A percentile compares a stretch with the other conserved stretches of the same genome.
Evolutionary conservation across 129 eudicot species (phyloP).

Genomic region (Pittosporum tobira): DNA sequence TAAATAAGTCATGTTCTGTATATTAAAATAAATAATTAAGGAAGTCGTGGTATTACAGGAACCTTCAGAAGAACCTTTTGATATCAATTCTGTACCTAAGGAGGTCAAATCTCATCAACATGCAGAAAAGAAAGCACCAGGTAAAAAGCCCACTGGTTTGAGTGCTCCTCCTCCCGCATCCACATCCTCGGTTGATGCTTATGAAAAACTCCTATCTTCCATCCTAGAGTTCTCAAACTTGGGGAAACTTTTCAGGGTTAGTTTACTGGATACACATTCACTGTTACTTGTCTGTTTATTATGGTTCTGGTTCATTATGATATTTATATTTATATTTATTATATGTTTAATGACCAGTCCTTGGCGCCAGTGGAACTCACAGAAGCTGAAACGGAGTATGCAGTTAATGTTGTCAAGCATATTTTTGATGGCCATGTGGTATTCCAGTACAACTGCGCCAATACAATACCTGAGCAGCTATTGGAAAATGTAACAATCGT

Average conservation of each 20-base stretch:
- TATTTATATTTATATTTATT: neutral
- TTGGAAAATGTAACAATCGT: conserved; percentile 57
- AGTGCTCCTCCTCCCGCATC: conserved; percentile 63
- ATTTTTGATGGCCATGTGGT: conserved; percentile 71
- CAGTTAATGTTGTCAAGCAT: conserved; percentile 86
- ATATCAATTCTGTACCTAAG: conserved; percentile 58
- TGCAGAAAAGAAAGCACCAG: conserved; percentile 78
- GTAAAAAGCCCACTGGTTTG: conserved; percentile 73
- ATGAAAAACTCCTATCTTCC: conserved; percentile 59
- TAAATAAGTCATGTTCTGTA: too few species aligned
- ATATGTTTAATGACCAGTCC: conserved; percentile 47
- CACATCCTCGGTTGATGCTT: conserved; percentile 54
- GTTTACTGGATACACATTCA: neutral
- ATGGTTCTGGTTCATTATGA: neutral
- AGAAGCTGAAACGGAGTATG: conserved; percentile 95
- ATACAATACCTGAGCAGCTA: conserved; percentile 83
- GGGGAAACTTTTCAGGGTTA: conserved; percentile 84
- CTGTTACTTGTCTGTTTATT: conserved; percentile 8
- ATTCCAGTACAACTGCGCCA: conserved; percentile 94
- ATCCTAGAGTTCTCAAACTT: conserved; percentile 71
- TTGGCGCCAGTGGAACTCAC: conserved; percentile 89
- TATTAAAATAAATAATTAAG: too few species aligned
- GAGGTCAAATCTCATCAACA: conserved; percentile 77
- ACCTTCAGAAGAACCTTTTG: conserved; percentile 75
- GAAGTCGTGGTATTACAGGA: conserved; percentile 38